phyloP scores from a whole-genome alignment of 2,329 filamentous ascomycete genomes.

The Cladorrhinum sp. region DNA sequence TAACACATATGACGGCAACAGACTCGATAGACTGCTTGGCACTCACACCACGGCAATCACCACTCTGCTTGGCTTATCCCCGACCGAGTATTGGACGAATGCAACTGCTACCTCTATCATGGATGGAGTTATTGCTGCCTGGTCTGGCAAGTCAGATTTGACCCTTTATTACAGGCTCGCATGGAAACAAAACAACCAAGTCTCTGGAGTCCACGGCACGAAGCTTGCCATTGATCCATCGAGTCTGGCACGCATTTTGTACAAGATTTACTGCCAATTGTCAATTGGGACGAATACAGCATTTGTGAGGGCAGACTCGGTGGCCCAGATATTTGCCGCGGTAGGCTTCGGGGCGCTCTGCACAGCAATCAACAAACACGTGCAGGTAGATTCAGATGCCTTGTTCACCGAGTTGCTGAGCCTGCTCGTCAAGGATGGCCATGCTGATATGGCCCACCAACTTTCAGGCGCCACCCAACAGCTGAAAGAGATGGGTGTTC shows the following conservation, averaged over 20 bases:
- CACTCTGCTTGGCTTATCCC: constrained; percentile 49
- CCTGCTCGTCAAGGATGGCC: neutral
- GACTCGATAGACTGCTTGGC: constrained; percentile 39
- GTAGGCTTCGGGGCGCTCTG: constrained; percentile 41
- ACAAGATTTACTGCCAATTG: constrained; percentile 44
- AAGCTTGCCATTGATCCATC: constrained; percentile 34
- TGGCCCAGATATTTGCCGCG: constrained; percentile 12
- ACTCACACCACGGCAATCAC: constrained; percentile 47
- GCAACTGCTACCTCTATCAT: constrained; percentile 39
- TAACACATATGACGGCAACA: constrained; percentile 6
- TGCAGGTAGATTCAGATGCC: constrained; percentile 33
- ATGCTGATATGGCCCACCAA: neutral
- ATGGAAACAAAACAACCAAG: constrained; percentile 29
- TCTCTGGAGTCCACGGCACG: constrained; percentile 4
- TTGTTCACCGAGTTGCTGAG: neutral
- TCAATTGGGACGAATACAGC: constrained; percentile 31
- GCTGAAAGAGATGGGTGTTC: constrained; percentile 7
- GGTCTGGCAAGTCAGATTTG: constrained; percentile 11
- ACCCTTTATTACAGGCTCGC: constrained; percentile 28
- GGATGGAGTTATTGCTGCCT: constrained; percentile 37
- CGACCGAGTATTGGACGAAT: constrained; percentile 51
- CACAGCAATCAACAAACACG: constrained; percentile 35
- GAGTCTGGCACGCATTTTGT: constrained; percentile 39
- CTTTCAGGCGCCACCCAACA: neutral
- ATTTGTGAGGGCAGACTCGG: neutral